These are phyloP conservation scores for Venturia effusa DNA, from an alignment of 2,329 filamentous ascomycete species.

Conservation along the genomic window DNA sequence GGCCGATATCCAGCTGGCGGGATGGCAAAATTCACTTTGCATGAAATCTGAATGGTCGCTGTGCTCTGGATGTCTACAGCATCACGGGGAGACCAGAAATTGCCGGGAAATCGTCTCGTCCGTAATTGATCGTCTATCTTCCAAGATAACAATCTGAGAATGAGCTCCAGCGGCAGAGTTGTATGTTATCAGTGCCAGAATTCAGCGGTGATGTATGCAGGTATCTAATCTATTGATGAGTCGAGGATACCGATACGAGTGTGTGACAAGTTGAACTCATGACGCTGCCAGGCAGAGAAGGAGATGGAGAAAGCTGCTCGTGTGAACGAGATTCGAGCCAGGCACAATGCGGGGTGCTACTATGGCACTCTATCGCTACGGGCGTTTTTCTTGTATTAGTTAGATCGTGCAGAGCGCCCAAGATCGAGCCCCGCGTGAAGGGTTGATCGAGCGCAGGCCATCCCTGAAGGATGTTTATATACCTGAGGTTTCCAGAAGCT, in stretches of 20 bases:
- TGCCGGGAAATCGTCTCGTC: neutral
- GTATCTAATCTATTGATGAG: neutral
- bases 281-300: neutral
- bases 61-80: neutral
- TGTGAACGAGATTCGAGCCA: neutral
- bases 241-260: neutral
- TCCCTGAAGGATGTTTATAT: neutral
- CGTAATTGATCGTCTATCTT: no score
- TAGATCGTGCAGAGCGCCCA: neutral
- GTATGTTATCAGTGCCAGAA: neutral
- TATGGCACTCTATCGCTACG: neutral
- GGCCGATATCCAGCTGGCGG: neutral
- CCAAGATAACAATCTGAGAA: neutral
- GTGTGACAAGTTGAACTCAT: no score
- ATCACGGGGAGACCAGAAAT: neutral
- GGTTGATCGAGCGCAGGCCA: neutral
- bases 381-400: neutral
- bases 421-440: neutral
- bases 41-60: neutral
- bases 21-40: neutral
- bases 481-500: conserved; percentile 4
- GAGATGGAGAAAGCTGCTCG: neutral
- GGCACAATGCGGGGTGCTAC: neutral
- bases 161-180: neutral
- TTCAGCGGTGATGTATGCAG: neutral